Conservation (phyloP, 148 eudicot genomes). For the Diospyros kaki region DNA sequence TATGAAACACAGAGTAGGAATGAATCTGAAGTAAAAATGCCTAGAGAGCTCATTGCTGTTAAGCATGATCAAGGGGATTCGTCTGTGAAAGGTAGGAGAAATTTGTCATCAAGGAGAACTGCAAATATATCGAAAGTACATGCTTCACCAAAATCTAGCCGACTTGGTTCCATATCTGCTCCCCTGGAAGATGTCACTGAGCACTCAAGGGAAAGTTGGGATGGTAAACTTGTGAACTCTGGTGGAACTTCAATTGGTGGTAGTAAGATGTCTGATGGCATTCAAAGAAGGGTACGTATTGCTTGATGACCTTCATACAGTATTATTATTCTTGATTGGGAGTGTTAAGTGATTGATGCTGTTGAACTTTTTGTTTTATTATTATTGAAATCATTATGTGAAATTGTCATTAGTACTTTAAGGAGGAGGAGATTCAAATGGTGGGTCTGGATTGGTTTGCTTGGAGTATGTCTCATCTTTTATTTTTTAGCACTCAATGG, state of each 20-base stretch:
- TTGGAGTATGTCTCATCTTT: not conserved
- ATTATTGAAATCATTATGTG: not conserved
- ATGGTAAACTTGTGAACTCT: conserved; percentile 38
- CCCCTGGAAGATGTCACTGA: conserved; percentile 49
- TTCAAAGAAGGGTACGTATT: conserved; percentile 56
- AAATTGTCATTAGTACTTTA: not conserved
- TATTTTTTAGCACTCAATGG: not conserved
- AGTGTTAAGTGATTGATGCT: not conserved
- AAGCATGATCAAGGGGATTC: conserved; percentile 51
- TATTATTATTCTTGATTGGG: not conserved
- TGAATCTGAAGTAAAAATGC: conserved; percentile 46
- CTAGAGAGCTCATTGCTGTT: conserved; percentile 33
- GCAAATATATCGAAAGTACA: conserved; percentile 52
- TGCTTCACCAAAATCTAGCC: conserved; percentile 44
- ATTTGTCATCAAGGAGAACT: conserved; percentile 50
- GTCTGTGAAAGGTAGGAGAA: conserved; percentile 47
- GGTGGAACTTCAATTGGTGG: conserved; percentile 41
- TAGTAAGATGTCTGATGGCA: conserved; percentile 71
- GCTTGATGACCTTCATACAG: not conserved
- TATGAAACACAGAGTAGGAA: conserved; percentile 37
- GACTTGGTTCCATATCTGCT: conserved; percentile 37
- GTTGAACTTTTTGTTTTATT: not conserved
- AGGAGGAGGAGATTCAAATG: not conserved
- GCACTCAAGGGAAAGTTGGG: conserved; percentile 51
- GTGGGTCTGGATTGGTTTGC: not conserved